phyloP scores from a whole-genome alignment of 2,329 filamentous ascomycete species.

The Penicillium corylophilum region DNA sequence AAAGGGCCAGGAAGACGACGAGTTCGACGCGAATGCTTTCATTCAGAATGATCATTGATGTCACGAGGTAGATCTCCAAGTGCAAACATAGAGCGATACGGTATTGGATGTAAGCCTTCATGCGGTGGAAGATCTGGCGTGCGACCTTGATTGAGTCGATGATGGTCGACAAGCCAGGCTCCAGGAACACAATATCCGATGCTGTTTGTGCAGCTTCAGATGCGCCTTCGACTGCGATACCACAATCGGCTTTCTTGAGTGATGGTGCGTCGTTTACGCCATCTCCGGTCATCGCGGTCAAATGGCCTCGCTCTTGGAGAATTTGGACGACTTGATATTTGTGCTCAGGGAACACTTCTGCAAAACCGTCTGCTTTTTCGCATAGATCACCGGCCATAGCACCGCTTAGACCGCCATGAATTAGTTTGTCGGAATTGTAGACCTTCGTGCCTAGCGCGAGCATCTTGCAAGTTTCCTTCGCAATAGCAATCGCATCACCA shows the following conservation, averaged over 20 bases:
- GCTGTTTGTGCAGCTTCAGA: constrained; percentile 72
- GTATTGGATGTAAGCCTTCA: constrained; percentile 77
- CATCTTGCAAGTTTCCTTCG: constrained; percentile 81
- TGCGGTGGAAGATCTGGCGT: constrained; percentile 73
- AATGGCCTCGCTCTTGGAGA: constrained; percentile 69
- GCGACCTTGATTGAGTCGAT: constrained; percentile 72
- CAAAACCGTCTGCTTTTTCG: constrained; percentile 71
- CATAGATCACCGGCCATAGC: constrained; percentile 73
- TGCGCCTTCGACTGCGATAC: constrained; percentile 71
- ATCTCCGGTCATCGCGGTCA: constrained; percentile 74
- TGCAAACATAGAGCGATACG: constrained; percentile 73
- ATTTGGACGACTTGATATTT: constrained; percentile 75
- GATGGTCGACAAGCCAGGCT: constrained; percentile 68
- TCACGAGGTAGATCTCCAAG: constrained; percentile 73
- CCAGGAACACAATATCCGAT: constrained; percentile 72
- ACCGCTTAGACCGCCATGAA: constrained; percentile 71
- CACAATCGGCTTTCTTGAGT: constrained; percentile 71
- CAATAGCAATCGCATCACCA: constrained; percentile 75
- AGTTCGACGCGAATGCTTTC: constrained; percentile 72
- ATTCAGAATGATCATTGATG: constrained; percentile 77
- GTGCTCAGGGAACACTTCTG: constrained; percentile 73
- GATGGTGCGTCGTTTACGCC: constrained; percentile 74
- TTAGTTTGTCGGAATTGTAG: constrained; percentile 75
- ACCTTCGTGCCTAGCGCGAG: constrained; percentile 75
- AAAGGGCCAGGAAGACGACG: constrained; percentile 76